Base-by-base conservation (phyloP, 83 land plant species). In the Isoetes engelmannii region DNA sequence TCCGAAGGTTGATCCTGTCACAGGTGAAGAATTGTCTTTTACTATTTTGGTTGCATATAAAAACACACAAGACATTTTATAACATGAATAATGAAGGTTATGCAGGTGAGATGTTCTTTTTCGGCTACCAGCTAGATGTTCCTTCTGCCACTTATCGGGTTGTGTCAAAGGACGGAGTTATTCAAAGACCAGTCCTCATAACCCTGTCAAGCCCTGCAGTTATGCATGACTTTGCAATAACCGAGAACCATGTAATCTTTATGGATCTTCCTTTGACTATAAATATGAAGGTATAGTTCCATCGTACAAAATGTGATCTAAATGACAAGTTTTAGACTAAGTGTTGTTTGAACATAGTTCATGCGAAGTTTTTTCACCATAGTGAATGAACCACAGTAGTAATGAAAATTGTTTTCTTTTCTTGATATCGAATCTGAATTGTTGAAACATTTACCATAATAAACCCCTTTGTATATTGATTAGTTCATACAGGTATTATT, bases 1-100 rank as follows among this genome's bases (percentile, higher is more conserved):
- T 75, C 96, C 98, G 4, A 93, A 93, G 65, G 81, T 93, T 69
- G 92, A 93, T 44, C 98, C 98, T 18, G 60, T 81, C 17, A 93
- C 92, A 68, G 98, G 97, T 93, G 18, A 12, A 12, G 12, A 18
- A 8, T 59, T 59, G 28, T 59, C 28, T 19, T 4, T 59, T 59
- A 18, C 28, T 59, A 1, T 19, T 19, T 59, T 59, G 8, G 18
- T 19, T 59, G 18, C 20, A 12, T 8, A 18, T 19, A 18, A 59
- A 7, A 12, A 2, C 10, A 18, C 28, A 12, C 3, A 51, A 1
- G 1, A 12, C 13, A 12, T 51, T 51, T 51, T 51, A 51, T 12
- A 12, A 51, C 37, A 28, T 28, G 37, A 28, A 28, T 28, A 28
- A 2, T 28, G 37, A 28, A 28, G 37, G 37, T 28, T 28, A 17